Conservation (phyloP, 2,329 filamentous ascomycete species). For the Paecilomyces formosus region DNA sequence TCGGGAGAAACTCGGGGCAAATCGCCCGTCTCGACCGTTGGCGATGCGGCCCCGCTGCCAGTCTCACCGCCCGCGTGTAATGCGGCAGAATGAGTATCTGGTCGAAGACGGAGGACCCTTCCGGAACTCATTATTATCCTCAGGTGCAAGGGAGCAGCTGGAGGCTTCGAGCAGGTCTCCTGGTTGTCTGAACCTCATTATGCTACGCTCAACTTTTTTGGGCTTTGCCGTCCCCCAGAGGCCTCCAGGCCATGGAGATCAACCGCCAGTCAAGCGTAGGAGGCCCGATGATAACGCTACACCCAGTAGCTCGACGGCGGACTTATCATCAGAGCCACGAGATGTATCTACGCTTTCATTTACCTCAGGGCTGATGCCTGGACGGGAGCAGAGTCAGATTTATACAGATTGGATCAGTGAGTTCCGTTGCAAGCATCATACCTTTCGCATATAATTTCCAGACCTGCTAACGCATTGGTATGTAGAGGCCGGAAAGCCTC, state of each 20-base stretch:
- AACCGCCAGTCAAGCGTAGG: not conserved
- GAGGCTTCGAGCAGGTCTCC: not conserved
- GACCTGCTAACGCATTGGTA: constrained; percentile 4
- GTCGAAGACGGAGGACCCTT: not conserved
- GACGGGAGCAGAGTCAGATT: constrained; percentile 13
- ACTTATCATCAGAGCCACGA: constrained; percentile 1
- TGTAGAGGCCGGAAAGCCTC: constrained; percentile 19
- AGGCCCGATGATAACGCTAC: not conserved
- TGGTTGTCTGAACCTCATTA: not conserved
- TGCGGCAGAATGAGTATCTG: not conserved
- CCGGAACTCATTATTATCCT: not conserved
- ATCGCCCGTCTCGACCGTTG: not conserved
- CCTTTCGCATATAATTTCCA: not conserved
- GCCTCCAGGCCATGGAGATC: not conserved
- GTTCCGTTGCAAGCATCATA: not conserved
- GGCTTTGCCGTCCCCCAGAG: not conserved
- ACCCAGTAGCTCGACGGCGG: constrained; percentile 3
- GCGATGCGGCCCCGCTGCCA: not conserved
- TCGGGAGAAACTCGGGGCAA: not conserved
- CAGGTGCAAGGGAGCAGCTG: not conserved
- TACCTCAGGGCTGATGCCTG: constrained; percentile 7
- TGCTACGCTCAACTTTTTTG: not conserved
- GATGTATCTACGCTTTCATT: constrained; percentile 6
- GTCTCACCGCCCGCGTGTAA: not conserved
- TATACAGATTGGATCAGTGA: constrained; percentile 24